A percentile compares a stretch with the other conserved stretches of the same genome.
phyloP scores from a whole-genome alignment of 805 yeast genomes.

The Suhomyces canberraensis region DNA sequence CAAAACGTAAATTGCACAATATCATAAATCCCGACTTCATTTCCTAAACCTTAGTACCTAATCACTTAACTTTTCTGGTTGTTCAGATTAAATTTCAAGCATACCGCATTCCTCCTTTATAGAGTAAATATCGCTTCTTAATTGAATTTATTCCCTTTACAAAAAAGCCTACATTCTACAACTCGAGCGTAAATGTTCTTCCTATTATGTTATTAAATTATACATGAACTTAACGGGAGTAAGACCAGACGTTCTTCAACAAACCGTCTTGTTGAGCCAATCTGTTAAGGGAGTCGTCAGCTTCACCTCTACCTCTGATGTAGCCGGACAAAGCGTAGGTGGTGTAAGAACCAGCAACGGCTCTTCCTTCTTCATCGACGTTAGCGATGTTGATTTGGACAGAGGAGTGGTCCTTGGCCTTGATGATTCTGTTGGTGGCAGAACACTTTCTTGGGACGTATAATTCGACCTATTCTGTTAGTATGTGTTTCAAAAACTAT shows the following conservation, averaged over 20 bases:
- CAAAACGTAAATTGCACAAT: too few species aligned
- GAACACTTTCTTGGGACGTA: conserved; percentile 99
- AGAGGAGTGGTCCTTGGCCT: conserved; percentile 99
- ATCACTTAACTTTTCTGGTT: too few species aligned
- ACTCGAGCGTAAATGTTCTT: too few species aligned
- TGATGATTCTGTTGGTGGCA: conserved; percentile 99
- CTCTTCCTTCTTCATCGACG: conserved; percentile 96
- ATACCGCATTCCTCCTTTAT: too few species aligned
- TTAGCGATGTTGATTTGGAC: conserved; percentile 98
- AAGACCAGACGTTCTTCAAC: conserved; percentile 92
- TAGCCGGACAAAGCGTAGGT: conserved; percentile 96
- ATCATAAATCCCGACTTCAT: too few species aligned
- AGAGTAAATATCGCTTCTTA: too few species aligned
- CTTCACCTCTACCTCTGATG: conserved; percentile 99
- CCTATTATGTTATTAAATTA: conserved; percentile 18
- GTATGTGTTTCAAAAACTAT: too few species aligned
- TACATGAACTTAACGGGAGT: conserved; percentile 70
- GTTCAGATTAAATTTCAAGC: too few species aligned
- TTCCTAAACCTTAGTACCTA: too few species aligned
- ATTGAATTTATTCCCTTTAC: too few species aligned
- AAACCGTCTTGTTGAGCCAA: conserved; percentile 98
- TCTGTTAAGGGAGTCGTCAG: conserved; percentile 99
- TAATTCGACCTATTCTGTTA: conserved; percentile 83
- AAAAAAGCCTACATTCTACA: too few species aligned
- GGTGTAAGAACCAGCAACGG: conserved; percentile 84